Percentiles rank a stretch among this genome's conserved stretches.
Evolutionary conservation across 2,329 filamentous ascomycete species (phyloP).

Genomic region (Aspergillus texensis): DNA sequence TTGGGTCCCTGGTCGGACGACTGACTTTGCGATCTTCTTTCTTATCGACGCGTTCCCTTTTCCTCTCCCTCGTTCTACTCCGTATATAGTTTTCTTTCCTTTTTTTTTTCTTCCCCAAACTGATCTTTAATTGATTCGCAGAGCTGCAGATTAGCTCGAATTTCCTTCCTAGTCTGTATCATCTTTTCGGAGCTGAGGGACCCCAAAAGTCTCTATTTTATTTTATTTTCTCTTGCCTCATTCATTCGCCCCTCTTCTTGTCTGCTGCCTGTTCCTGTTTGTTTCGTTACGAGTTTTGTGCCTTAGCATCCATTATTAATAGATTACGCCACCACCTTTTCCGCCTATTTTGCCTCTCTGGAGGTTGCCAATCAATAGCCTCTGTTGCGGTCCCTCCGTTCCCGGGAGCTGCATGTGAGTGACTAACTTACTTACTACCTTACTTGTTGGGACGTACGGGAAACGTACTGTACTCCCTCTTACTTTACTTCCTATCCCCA

Average conservation of each 20-base stretch:
- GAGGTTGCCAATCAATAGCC: slow-evolving; percentile 6
- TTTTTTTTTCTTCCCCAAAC: not conserved
- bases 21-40: not conserved
- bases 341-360: slow-evolving; percentile 10
- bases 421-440: too few species aligned
- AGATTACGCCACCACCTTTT: slow-evolving; percentile 26
- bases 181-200: too few species aligned
- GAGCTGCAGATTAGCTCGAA: not conserved
- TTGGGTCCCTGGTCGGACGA: slow-evolving; percentile 14
- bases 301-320: slow-evolving; percentile 22
- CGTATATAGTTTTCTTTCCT: slow-evolving; percentile 15
- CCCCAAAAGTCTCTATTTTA: not conserved
- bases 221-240: not conserved
- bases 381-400: slow-evolving; percentile 4
- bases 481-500: not conserved
- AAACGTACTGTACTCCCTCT: slow-evolving; percentile 5
- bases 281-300: not conserved
- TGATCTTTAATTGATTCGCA: not conserved
- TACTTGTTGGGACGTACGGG: slow-evolving; percentile 1
- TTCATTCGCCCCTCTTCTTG: not conserved
- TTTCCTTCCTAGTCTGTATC: not conserved
- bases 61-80: slow-evolving; percentile 8
- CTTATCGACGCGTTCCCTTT: slow-evolving; percentile 9
- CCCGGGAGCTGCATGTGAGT: slow-evolving; percentile 17
- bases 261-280: slow-evolving; percentile 13